A percentile compares a stretch with the other conserved stretches of the same genome.
These are phyloP conservation scores for Solanum verrucosum DNA, from an alignment of 257 asterid species.

Conservation along the genomic window DNA sequence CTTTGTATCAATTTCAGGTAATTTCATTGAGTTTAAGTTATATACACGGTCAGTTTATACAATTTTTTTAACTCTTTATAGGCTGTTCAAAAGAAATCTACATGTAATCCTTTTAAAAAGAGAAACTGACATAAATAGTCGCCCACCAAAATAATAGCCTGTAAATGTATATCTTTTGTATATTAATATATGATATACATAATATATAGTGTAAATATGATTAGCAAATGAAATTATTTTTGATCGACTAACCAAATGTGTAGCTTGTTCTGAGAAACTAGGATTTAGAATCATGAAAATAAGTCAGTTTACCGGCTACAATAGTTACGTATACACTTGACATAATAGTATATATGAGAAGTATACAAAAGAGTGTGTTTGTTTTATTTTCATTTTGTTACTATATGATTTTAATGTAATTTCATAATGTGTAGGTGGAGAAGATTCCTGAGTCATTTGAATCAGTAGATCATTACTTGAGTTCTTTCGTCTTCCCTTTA, in stretches of 20 bases:
- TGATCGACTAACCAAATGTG: background rate
- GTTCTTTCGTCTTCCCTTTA: slow-evolving; percentile 34
- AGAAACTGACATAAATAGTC: background rate
- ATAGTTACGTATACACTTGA: background rate
- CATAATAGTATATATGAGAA: background rate
- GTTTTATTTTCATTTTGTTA: background rate
- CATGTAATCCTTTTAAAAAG: background rate
- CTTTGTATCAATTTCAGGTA: slow-evolving; percentile 30
- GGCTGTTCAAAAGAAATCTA: background rate
- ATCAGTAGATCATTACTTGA: slow-evolving; percentile 22
- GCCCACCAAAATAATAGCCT: background rate
- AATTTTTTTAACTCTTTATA: background rate
- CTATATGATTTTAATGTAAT: background rate
- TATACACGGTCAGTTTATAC: too few species aligned
- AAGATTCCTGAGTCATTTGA: slow-evolving; percentile 33
- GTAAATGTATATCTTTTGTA: background rate
- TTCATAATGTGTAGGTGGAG: slow-evolving; percentile 24
- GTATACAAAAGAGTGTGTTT: background rate
- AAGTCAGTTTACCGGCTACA: background rate
- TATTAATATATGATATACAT: too few species aligned
- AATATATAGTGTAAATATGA: background rate
- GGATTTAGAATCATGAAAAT: background rate
- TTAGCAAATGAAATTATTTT: background rate
- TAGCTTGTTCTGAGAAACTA: background rate
- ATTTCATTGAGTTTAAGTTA: background rate